These are phyloP conservation scores for Calendula officinalis DNA, from an alignment of 129 eudicot genomes.

Conservation along the genomic window DNA sequence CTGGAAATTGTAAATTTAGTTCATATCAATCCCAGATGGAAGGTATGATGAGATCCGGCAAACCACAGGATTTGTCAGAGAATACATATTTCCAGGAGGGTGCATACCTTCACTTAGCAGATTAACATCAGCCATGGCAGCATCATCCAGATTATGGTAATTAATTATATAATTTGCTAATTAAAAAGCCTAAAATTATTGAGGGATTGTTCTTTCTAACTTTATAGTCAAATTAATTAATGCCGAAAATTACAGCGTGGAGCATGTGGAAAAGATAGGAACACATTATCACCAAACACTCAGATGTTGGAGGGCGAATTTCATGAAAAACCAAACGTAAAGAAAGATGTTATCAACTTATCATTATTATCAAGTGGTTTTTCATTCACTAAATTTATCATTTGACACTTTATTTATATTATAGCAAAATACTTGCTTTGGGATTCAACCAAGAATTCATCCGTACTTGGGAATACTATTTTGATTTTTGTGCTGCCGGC, in stretches of 20 bases:
- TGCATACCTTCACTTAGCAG: constrained; percentile 85
- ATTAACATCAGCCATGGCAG: constrained; percentile 86
- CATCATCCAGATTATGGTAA: constrained; percentile 84
- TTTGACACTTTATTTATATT: too few relatives aligned
- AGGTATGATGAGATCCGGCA: constrained; percentile 74
- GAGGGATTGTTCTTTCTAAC: neutral
- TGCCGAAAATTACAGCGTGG: constrained; percentile 47
- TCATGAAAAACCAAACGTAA: constrained; percentile 66
- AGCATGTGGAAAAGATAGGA: constrained; percentile 85
- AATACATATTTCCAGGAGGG: constrained; percentile 90
- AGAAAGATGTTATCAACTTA: neutral
- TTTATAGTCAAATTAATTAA: neutral
- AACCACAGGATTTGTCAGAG: constrained; percentile 79
- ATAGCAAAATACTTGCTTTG: constrained; percentile 57
- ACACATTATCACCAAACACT: constrained; percentile 83
- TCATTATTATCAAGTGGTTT: neutral
- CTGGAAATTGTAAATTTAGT: constrained; percentile 29
- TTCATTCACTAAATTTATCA: neutral
- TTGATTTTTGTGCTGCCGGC: constrained; percentile 90
- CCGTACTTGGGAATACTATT: constrained; percentile 88
- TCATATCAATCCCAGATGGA: constrained; percentile 81
- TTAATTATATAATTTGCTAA: neutral
- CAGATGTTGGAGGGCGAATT: constrained; percentile 73
- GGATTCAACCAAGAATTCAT: constrained; percentile 90
- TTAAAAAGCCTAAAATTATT: too few relatives aligned